These are phyloP conservation scores for Fusarium sp. DNA, from an alignment of 2,329 filamentous ascomycete genomes.

Conservation along the genomic window DNA sequence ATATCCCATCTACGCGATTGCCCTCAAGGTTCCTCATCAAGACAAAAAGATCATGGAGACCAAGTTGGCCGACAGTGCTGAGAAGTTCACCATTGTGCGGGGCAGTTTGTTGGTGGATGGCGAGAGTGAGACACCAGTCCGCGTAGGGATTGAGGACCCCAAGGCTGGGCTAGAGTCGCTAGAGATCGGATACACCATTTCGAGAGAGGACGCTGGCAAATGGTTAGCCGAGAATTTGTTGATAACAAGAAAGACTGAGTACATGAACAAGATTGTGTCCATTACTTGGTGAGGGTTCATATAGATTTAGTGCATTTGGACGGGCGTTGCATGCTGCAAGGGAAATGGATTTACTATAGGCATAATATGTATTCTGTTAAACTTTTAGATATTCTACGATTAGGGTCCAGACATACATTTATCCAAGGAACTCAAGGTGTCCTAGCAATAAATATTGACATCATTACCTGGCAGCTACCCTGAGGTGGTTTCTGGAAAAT, in stretches of 20 bases:
- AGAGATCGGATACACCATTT: constrained; percentile 62
- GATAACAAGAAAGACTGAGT: constrained; percentile 40
- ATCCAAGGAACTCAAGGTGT: too few relatives aligned
- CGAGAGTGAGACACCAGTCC: constrained; percentile 45
- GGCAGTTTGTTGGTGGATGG: constrained; percentile 54
- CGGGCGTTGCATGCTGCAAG: neutral
- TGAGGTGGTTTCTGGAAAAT: neutral
- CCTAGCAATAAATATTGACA: accelerated
- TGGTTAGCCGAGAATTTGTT: constrained; percentile 61
- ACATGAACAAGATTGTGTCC: constrained; percentile 52
- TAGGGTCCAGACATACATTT: too few relatives aligned
- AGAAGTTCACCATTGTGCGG: constrained; percentile 55
- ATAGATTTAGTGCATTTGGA: neutral
- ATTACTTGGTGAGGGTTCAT: constrained; percentile 51
- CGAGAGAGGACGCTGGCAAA: constrained; percentile 60
- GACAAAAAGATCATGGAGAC: constrained; percentile 64
- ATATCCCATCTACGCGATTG: constrained; percentile 58
- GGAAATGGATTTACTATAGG: neutral
- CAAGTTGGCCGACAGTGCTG: constrained; percentile 44
- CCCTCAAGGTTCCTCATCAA: constrained; percentile 57
- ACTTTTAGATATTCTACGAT: too few relatives aligned
- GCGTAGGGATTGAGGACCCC: constrained; percentile 57
- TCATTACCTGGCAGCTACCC: neutral
- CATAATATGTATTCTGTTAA: accelerated
- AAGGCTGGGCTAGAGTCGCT: constrained; percentile 48